A percentile compares a stretch with the other conserved stretches of the same genome.
These are phyloP conservation scores for Gentiana straminea DNA, from an alignment of 257 asterid species.

Conservation along the genomic window DNA sequence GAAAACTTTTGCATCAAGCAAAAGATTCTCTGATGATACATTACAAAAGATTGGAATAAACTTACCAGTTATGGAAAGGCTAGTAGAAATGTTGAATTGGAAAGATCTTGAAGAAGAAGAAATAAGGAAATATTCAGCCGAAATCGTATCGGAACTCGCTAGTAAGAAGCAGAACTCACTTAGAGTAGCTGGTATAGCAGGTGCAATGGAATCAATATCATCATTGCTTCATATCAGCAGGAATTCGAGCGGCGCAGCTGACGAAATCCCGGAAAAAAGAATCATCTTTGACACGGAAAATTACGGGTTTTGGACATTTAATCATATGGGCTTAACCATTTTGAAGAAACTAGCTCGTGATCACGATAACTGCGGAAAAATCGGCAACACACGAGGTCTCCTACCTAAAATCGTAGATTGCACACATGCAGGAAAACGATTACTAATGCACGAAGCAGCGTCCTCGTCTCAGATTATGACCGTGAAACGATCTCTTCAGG, in stretches of 20 bases:
- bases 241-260: conserved; percentile 35
- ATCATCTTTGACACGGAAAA: conserved; percentile 30
- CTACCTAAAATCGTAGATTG: conserved; percentile 74
- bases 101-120: conserved; percentile 70
- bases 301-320: conserved; percentile 61
- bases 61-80: conserved; percentile 55
- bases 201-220: conserved; percentile 81
- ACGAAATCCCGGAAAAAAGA: conserved; percentile 63
- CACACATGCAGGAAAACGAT: conserved; percentile 56
- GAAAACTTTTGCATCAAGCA: conserved; percentile 34
- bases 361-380: conserved; percentile 69
- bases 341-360: conserved; percentile 84
- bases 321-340: conserved; percentile 78
- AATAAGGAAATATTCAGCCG: conserved; percentile 72
- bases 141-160: conserved; percentile 48
- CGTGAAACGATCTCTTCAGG: conserved; percentile 65
- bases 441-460: conserved; percentile 40
- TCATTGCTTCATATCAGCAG: conserved; percentile 53
- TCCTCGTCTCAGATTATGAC: conserved; percentile 53
- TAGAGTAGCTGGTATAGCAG: conserved; percentile 72
- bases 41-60: conserved; percentile 83
- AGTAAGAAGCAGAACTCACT: conserved; percentile 58
- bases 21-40: conserved; percentile 51
- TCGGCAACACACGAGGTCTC: conserved; percentile 75
- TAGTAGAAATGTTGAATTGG: conserved; percentile 93